A percentile compares a stretch with the other conserved stretches of the same genome.
phyloP scores from a whole-genome alignment of 2,329 filamentous ascomycete species.

The Paecilomyces formosus region DNA sequence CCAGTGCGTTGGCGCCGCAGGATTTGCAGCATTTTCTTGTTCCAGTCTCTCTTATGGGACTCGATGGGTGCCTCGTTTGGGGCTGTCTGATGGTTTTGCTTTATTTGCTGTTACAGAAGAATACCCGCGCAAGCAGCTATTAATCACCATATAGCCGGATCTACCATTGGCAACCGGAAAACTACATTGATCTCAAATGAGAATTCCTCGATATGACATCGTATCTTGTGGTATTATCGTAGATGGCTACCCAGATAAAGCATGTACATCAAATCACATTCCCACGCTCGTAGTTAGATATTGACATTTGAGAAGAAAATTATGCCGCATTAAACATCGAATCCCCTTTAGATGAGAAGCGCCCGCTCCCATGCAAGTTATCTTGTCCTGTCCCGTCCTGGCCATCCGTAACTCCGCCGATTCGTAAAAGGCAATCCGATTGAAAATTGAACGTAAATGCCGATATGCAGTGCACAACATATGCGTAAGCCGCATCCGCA shows the following conservation, averaged over 20 bases:
- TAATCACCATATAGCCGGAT: neutral
- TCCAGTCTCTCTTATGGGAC: neutral
- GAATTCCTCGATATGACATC: neutral
- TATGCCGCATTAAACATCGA: neutral
- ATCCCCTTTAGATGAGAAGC: neutral
- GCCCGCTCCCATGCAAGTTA: neutral
- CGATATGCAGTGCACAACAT: neutral
- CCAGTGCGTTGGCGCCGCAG: neutral
- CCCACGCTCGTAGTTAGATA: neutral
- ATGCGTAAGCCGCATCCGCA: neutral
- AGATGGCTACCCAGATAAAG: neutral
- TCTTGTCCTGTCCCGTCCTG: neutral
- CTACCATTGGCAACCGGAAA: neutral
- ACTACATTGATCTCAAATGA: neutral
- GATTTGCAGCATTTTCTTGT: neutral
- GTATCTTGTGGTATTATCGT: neutral
- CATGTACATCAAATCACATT: neutral
- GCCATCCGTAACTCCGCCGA: neutral
- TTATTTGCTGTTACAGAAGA: conserved; percentile 1
- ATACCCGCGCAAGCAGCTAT: conserved; percentile 3
- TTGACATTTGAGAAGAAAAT: conserved; percentile 1
- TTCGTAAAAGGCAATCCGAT: neutral
- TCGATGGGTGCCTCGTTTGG: neutral
- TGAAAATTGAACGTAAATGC: neutral
- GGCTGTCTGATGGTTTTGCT: neutral